A percentile compares a stretch with the other conserved stretches of the same genome.
Evolutionary conservation across 352 stramenopile species (phyloP).

Genomic region (Phytopythium helicoides): DNA sequence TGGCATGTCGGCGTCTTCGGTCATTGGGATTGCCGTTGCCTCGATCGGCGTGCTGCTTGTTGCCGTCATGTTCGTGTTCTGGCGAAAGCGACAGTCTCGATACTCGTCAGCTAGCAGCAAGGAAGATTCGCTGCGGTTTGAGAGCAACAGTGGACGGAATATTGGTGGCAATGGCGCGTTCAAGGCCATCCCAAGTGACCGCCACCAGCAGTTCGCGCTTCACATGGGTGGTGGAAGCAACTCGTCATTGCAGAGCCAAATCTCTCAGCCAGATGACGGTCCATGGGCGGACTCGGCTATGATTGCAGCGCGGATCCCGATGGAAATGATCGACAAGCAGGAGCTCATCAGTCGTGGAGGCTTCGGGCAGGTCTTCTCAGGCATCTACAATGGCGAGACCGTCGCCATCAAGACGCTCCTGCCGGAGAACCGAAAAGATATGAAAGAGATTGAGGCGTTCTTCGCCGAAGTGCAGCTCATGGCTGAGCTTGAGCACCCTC

Average conservation of each 20-base stretch:
- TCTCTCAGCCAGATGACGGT: constrained; percentile 3
- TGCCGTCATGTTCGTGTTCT: constrained; percentile 39
- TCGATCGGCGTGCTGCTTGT: constrained; percentile 34
- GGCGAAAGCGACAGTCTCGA: constrained; percentile 32
- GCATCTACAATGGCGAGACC: constrained; percentile 35
- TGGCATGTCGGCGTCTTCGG: constrained; percentile 9
- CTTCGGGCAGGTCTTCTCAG: constrained; percentile 51
- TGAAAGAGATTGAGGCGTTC: constrained; percentile 49
- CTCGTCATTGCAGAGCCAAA: not conserved
- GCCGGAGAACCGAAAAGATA: constrained; percentile 42
- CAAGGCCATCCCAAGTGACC: constrained; percentile 13
- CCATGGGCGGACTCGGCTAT: constrained; percentile 42
- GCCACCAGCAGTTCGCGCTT: constrained; percentile 5
- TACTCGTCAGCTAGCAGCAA: constrained; percentile 10
- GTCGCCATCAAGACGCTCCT: constrained; percentile 64
- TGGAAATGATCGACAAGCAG: constrained; percentile 38
- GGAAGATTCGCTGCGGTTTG: not conserved
- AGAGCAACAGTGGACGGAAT: constrained; percentile 15
- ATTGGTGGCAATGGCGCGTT: constrained; percentile 15
- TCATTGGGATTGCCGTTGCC: constrained; percentile 33
- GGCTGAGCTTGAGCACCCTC: constrained; percentile 51
- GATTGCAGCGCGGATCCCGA: constrained; percentile 36
- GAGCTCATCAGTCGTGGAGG: constrained; percentile 43
- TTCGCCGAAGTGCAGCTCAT: constrained; percentile 59
- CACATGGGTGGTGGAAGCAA: constrained; percentile 13